Conservation (phyloP, 805 yeast species). For the Candida qinlingensis region DNA sequence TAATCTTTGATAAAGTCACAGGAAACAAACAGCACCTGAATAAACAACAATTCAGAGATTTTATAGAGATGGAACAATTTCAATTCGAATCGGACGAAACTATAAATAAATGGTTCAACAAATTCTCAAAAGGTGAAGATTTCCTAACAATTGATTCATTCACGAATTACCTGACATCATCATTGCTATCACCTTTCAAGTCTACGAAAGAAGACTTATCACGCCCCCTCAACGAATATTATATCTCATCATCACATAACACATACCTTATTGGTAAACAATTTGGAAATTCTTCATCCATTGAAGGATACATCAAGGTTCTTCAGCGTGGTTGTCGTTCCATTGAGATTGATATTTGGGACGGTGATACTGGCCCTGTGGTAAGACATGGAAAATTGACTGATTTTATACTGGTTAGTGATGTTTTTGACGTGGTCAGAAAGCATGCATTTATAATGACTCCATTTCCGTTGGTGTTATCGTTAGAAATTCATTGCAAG, state of each 20-base stretch:
- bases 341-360: slow-evolving; percentile 96
- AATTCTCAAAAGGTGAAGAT: slow-evolving; percentile 24
- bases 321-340: slow-evolving; percentile 91
- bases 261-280: slow-evolving; percentile 89
- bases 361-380: slow-evolving; percentile 72
- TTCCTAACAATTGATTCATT: slow-evolving; percentile 14
- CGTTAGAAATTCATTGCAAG: slow-evolving; percentile 81
- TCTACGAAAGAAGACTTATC: slow-evolving; percentile 34
- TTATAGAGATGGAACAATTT: slow-evolving; percentile 42
- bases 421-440: slow-evolving; percentile 67
- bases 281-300: slow-evolving; percentile 78
- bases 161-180: slow-evolving; percentile 28
- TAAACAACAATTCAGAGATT: slow-evolving; percentile 32
- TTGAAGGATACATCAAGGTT: slow-evolving; percentile 83
- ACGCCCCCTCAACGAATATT: slow-evolving; percentile 78
- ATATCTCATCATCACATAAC: slow-evolving; percentile 89
- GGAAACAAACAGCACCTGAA: slow-evolving; percentile 20
- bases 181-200: slow-evolving; percentile 21
- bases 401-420: slow-evolving; percentile 58
- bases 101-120: slow-evolving; percentile 32
- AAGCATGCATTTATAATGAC: slow-evolving; percentile 88
- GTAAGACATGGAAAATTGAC: slow-evolving; percentile 93
- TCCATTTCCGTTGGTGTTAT: slow-evolving; percentile 78
- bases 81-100: slow-evolving; percentile 33
- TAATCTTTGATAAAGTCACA: slow-evolving; percentile 40